These are phyloP conservation scores for Clavariopsis aquatica DNA, from an alignment of 495 filamentous ascomycete genomes.

Conservation along the genomic window DNA sequence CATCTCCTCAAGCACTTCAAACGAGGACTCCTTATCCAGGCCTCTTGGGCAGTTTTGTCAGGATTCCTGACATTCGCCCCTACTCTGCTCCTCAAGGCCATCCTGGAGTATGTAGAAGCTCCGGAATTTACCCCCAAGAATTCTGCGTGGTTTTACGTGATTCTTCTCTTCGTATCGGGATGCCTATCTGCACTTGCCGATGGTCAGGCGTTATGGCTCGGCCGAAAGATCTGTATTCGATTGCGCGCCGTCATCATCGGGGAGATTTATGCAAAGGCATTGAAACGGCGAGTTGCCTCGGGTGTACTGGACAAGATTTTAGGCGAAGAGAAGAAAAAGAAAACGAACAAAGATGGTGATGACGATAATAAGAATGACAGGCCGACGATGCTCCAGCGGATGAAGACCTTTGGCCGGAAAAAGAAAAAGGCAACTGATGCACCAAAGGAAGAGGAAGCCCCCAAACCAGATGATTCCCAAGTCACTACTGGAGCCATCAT, in stretches of 20 bases:
- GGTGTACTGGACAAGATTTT: slow-evolving; percentile 64
- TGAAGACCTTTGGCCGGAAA: slow-evolving; percentile 59
- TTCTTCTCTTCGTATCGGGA: slow-evolving; percentile 80
- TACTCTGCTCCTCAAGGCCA: slow-evolving; percentile 84
- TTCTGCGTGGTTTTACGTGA: slow-evolving; percentile 95
- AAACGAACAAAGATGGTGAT: slow-evolving; percentile 39
- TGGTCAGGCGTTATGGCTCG: slow-evolving; percentile 89
- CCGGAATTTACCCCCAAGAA: slow-evolving; percentile 76
- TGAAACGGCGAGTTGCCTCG: slow-evolving; percentile 86
- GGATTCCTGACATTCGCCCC: slow-evolving; percentile 86
- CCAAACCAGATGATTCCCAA: slow-evolving; percentile 61
- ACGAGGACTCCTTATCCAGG: slow-evolving; percentile 72
- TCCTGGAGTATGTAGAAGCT: slow-evolving; percentile 88
- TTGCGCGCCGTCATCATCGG: slow-evolving; percentile 94
- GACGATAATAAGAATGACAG: too few relatives aligned
- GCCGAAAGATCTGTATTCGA: slow-evolving; percentile 89
- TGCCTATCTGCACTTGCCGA: slow-evolving; percentile 74
- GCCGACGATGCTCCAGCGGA: slow-evolving; percentile 52
- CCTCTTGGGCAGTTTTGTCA: slow-evolving; percentile 71
- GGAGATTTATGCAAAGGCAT: slow-evolving; percentile 94
- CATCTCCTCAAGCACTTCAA: slow-evolving; percentile 86
- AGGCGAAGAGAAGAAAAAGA: slow-evolving; percentile 52
- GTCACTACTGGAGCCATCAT: slow-evolving; percentile 95
- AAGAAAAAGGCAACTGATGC: slow-evolving; percentile 58
- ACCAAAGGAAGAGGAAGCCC: slow-evolving; percentile 41